Conservation (phyloP, 1,284 basidiomycete species). For the Chalciporus piperatoides region DNA sequence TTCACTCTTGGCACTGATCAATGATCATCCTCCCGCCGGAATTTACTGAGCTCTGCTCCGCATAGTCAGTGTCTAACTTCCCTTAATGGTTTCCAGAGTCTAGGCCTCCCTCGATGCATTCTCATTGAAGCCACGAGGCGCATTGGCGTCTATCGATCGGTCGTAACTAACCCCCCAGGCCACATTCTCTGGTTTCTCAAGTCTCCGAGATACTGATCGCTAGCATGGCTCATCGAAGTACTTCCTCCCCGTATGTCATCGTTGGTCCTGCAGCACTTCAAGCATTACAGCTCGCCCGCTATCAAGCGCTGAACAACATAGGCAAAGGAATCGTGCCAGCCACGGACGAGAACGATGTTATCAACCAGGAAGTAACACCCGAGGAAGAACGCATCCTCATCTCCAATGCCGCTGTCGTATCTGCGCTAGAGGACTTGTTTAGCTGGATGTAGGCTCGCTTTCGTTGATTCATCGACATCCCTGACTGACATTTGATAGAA, state of each 20-base stretch:
- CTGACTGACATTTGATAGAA: constrained; percentile 18
- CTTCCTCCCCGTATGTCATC: not conserved
- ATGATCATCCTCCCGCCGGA: not conserved
- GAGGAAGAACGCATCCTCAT: constrained; percentile 24
- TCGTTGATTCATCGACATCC: not conserved
- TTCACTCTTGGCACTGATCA: not conserved
- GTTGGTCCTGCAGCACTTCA: constrained; percentile 14
- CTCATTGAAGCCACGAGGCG: too few species aligned
- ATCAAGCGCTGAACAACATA: constrained; percentile 7
- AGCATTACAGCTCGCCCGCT: constrained; percentile 15
- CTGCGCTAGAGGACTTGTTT: constrained; percentile 34
- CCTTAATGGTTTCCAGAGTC: too few species aligned
- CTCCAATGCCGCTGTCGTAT: constrained; percentile 22
- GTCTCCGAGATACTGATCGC: not conserved
- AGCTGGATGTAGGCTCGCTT: constrained; percentile 29
- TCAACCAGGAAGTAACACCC: constrained; percentile 18
- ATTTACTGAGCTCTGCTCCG: not conserved
- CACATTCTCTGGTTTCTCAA: not conserved
- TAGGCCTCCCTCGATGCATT: too few species aligned
- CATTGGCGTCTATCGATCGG: not conserved
- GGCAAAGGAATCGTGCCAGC: not conserved
- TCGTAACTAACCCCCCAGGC: not conserved
- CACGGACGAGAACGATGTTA: constrained; percentile 11
- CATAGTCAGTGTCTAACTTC: not conserved
- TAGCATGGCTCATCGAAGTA: not conserved